phyloP scores from a whole-genome alignment of 345 rosid species.

The Populus tremula region DNA sequence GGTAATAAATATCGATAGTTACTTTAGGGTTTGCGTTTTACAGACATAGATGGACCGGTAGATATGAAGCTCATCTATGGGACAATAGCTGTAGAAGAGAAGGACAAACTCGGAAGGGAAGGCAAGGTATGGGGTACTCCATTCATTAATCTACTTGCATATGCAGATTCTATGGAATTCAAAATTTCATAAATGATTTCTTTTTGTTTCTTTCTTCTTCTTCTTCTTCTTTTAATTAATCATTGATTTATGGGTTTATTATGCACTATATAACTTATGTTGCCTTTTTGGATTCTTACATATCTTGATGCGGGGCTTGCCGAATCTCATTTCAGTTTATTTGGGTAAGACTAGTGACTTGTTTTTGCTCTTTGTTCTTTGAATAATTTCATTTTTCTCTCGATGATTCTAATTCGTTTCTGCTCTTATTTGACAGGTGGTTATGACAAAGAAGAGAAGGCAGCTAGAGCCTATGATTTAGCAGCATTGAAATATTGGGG shows the following conservation, averaged over 20 bases:
- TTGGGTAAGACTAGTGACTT: slow-evolving; percentile 21
- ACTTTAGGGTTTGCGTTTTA: slow-evolving; percentile 13
- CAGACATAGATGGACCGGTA: slow-evolving; percentile 88
- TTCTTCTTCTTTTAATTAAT: background rate
- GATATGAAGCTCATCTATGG: slow-evolving; percentile 86
- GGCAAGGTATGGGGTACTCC: slow-evolving; percentile 46
- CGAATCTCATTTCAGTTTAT: slow-evolving; percentile 25
- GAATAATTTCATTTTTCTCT: background rate
- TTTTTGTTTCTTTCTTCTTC: background rate
- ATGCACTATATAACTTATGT: slow-evolving; percentile 17
- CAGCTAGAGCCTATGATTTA: slow-evolving; percentile 34
- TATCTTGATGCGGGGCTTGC: slow-evolving; percentile 22
- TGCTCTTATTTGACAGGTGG: slow-evolving; percentile 13
- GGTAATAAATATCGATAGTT: background rate
- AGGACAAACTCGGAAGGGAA: slow-evolving; percentile 88
- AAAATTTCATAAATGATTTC: background rate
- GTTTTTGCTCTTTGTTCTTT: background rate
- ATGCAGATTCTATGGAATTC: background rate
- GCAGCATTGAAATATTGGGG: slow-evolving; percentile 36
- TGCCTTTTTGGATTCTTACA: slow-evolving; percentile 18
- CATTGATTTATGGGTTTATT: background rate
- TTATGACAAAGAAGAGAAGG: slow-evolving; percentile 34
- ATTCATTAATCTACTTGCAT: background rate
- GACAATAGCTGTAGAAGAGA: slow-evolving; percentile 83
- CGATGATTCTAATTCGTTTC: background rate